phyloP scores from a whole-genome alignment of 2,329 filamentous ascomycete genomes.

The Colletotrichum graminicola region DNA sequence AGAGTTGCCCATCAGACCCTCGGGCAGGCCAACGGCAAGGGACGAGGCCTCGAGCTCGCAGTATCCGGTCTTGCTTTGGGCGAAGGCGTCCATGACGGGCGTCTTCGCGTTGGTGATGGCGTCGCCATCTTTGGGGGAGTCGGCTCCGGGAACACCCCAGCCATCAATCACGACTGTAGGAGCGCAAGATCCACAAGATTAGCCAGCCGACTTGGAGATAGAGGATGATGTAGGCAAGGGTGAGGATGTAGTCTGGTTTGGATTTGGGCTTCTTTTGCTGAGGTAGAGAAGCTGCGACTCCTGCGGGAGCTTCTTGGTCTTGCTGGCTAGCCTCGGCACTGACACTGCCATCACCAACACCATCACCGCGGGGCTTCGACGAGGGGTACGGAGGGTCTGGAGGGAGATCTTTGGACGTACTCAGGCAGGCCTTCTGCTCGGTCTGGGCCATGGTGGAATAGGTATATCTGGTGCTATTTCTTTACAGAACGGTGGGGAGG shows the following conservation, averaged over 20 bases:
- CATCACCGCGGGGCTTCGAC: conserved; percentile 36
- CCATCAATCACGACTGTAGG: conserved; percentile 95
- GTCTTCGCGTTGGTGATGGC: conserved; percentile 95
- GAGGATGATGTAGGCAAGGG: conserved; percentile 60
- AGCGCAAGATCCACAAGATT: conserved; percentile 66
- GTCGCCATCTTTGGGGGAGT: conserved; percentile 89
- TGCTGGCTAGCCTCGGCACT: conserved; percentile 24
- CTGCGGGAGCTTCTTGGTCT: conserved; percentile 10
- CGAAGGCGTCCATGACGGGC: conserved; percentile 94
- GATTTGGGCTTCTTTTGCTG: conserved; percentile 30
- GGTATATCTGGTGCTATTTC: conserved; percentile 25
- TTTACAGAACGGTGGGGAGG: conserved; percentile 23
- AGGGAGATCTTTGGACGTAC: conserved; percentile 60
- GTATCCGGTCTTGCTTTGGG: conserved; percentile 84
- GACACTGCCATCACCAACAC: conserved; percentile 11
- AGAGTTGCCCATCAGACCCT: conserved; percentile 98
- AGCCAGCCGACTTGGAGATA: conserved; percentile 71
- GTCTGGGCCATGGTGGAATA: conserved; percentile 62
- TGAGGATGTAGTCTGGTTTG: conserved; percentile 44
- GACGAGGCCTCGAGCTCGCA: conserved; percentile 96
- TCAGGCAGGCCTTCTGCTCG: conserved; percentile 72
- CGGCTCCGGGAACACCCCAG: conserved; percentile 88
- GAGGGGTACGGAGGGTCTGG: conserved; percentile 46
- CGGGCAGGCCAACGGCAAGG: conserved; percentile 92
- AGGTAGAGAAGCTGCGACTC: conserved; percentile 38